A percentile compares a stretch with the other conserved stretches of the same genome.
Evolutionary conservation across 768 basidiomycete species (phyloP).

Genomic region (Fomitopsis serialis): DNA sequence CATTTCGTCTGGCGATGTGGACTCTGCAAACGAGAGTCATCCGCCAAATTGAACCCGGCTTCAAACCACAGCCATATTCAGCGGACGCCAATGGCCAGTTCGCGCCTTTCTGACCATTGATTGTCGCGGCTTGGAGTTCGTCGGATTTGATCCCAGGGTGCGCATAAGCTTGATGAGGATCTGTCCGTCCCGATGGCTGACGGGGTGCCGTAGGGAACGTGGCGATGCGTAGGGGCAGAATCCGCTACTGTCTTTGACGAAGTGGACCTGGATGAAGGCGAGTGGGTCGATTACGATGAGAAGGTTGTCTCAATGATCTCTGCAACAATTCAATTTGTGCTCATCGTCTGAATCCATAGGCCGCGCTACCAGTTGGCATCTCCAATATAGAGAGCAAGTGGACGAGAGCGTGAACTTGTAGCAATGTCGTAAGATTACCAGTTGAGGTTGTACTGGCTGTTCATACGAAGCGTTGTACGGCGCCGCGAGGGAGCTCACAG

Average conservation of each 20-base stretch:
- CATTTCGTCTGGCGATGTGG: slow-evolving; percentile 82
- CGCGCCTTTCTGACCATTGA: slow-evolving; percentile 68
- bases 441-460: no score
- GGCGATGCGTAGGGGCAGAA: slow-evolving; percentile 67
- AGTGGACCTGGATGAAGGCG: slow-evolving; percentile 58
- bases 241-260: slow-evolving; percentile 54
- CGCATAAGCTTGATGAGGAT: slow-evolving; percentile 16
- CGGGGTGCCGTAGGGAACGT: slow-evolving; percentile 50
- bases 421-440: no score
- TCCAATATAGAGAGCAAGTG: slow-evolving; percentile 62
- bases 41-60: slow-evolving; percentile 68
- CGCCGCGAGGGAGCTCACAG: no score
- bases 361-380: slow-evolving; percentile 62
- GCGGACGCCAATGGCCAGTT: slow-evolving; percentile 56
- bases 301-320: slow-evolving; percentile 44
- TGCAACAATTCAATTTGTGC: neutral
- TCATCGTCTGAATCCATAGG: slow-evolving; percentile 30
- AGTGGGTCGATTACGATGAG: slow-evolving; percentile 91
- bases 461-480: no score
- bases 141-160: slow-evolving; percentile 70
- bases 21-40: slow-evolving; percentile 74
- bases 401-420: slow-evolving; percentile 46
- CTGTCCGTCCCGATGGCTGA: neutral
- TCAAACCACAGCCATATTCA: slow-evolving; percentile 48
- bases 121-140: slow-evolving; percentile 84